Conservation (phyloP, 129 eudicot genomes). For the Kitagawia praeruptora region DNA sequence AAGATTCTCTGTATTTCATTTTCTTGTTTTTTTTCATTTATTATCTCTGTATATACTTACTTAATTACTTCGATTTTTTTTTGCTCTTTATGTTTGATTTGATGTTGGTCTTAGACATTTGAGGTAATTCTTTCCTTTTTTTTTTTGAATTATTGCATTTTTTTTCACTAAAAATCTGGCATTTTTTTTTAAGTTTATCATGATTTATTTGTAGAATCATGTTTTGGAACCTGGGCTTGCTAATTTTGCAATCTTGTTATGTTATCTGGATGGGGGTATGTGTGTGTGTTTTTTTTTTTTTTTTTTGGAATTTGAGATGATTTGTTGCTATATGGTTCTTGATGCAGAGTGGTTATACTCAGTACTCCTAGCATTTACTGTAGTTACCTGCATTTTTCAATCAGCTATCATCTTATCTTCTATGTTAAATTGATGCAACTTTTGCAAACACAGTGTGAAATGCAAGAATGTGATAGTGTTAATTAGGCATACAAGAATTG, state of each 20-base stretch:
- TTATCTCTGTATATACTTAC: background rate
- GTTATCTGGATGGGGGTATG: background rate
- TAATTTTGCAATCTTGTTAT: background rate
- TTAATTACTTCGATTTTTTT: background rate
- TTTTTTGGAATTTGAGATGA: background rate
- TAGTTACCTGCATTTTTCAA: background rate
- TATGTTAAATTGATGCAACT: background rate
- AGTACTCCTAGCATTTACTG: background rate
- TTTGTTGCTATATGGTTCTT: background rate
- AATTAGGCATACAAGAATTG: background rate
- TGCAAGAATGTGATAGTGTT: background rate
- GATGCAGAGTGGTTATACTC: background rate
- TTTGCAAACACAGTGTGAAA: background rate
- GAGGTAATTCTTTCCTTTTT: slow-evolving; percentile 3
- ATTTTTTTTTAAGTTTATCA: slow-evolving; percentile 3
- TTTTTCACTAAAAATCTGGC: background rate
- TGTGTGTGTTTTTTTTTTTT: background rate
- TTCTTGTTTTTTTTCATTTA: slow-evolving; percentile 12
- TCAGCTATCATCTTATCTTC: background rate
- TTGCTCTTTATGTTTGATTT: background rate
- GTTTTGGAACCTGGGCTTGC: background rate
- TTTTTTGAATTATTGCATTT: background rate
- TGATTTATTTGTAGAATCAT: background rate
- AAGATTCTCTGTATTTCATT: slow-evolving; percentile 12
- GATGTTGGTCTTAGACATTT: slow-evolving; percentile 12